A percentile compares a stretch with the other conserved stretches of the same genome.
These are phyloP conservation scores for Paraglomus brasilianum DNA, from an alignment of 192 early-diverging fungal genomes.

Conservation along the genomic window DNA sequence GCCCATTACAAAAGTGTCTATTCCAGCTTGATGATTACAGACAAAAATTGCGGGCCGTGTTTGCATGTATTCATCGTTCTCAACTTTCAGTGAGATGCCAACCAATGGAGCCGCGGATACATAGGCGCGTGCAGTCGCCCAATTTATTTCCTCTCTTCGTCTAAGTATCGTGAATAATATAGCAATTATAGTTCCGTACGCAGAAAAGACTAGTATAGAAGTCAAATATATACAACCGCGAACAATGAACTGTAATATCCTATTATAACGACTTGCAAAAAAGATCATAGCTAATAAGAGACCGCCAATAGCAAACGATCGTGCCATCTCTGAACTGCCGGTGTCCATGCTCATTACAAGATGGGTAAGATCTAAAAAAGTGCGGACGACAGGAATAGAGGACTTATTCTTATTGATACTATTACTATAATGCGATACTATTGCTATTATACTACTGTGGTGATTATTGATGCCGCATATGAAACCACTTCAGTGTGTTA, in stretches of 20 bases:
- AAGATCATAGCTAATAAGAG: no score
- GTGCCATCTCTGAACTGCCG: no score
- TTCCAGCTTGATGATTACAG: constrained; percentile 83
- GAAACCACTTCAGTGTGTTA: no score
- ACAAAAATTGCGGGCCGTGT: constrained; percentile 66
- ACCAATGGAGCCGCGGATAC: background rate
- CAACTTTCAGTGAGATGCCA: constrained; percentile 60
- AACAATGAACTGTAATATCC: constrained; percentile 19
- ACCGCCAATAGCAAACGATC: no score
- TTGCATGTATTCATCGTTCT: constrained; percentile 60
- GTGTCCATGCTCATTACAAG: no score
- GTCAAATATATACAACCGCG: background rate
- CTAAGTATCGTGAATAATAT: constrained; percentile 20
- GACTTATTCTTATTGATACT: no score
- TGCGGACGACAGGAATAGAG: no score
- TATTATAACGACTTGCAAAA: constrained; percentile 4
- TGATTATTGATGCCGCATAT: no score
- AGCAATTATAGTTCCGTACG: constrained; percentile 15
- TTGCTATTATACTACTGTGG: no score
- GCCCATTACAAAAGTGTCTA: constrained; percentile 73
- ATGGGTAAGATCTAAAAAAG: no score
- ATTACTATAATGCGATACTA: no score
- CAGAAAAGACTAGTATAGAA: constrained; percentile 18
- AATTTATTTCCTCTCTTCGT: constrained; percentile 21
- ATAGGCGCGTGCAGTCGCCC: constrained; percentile 13